These are phyloP conservation scores for Pleurotus cornucopiae DNA, from an alignment of 768 basidiomycete genomes.

Conservation along the genomic window DNA sequence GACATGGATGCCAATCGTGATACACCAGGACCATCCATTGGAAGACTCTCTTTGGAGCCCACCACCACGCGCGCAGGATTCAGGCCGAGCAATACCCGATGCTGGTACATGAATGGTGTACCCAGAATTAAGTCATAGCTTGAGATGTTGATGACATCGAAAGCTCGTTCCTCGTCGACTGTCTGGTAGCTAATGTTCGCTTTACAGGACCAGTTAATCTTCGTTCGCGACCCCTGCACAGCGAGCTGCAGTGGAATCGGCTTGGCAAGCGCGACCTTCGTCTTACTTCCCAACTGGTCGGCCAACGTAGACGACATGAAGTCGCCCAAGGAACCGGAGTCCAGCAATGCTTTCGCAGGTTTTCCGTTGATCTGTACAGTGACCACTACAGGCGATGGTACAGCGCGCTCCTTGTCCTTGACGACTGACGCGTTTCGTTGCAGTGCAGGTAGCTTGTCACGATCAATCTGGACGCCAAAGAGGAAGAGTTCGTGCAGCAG, in stretches of 20 bases:
- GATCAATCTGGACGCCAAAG: not conserved
- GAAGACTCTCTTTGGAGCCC: constrained; percentile 15
- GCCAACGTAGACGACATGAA: constrained; percentile 33
- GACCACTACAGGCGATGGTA: constrained; percentile 30
- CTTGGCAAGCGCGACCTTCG: constrained; percentile 17
- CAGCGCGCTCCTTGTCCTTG: constrained; percentile 14
- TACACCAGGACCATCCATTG: constrained; percentile 13
- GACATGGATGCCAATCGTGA: no score
- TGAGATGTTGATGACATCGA: constrained; percentile 34
- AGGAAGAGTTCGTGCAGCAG: not conserved
- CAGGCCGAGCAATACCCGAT: constrained; percentile 21
- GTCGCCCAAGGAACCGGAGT: constrained; percentile 35
- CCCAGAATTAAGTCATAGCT: constrained; percentile 38
- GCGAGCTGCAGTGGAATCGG: constrained; percentile 35
- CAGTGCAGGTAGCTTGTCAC: constrained; percentile 4
- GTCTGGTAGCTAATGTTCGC: constrained; percentile 28
- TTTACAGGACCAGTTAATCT: constrained; percentile 24
- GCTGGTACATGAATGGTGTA: constrained; percentile 32
- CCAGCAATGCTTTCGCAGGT: constrained; percentile 27
- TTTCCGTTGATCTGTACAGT: constrained; percentile 27
- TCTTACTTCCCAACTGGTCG: constrained; percentile 28
- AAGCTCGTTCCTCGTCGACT: constrained; percentile 23
- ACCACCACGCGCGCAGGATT: constrained; percentile 21
- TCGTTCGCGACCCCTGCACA: constrained; percentile 33
- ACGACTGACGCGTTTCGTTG: constrained; percentile 20